Evolutionary conservation across 75 land plant species (phyloP).

Genomic region (Sequoia sempervirens): DNA sequence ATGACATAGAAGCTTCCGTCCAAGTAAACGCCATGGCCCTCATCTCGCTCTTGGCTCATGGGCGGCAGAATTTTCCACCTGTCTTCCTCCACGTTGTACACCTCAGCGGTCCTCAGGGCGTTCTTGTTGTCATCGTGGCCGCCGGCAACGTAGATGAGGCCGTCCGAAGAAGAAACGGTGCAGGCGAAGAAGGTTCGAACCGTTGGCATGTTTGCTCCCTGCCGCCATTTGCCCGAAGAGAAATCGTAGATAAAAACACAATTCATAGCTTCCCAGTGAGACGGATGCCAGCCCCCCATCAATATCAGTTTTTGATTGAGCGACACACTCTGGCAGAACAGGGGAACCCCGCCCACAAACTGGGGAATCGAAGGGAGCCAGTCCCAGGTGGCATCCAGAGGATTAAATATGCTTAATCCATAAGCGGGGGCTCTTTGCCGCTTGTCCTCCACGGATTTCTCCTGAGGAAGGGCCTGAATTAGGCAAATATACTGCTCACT

Average conservation of each 20-base stretch:
- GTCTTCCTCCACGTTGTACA: slow-evolving; percentile 34
- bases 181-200: slow-evolving; percentile 59
- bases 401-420: slow-evolving; percentile 30
- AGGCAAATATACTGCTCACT: slow-evolving; percentile 30
- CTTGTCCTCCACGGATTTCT: not conserved
- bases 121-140: slow-evolving; percentile 73
- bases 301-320: slow-evolving; percentile 38
- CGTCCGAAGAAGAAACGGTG: slow-evolving; percentile 11
- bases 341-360: slow-evolving; percentile 36
- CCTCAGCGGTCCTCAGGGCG: slow-evolving; percentile 57
- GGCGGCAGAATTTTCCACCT: slow-evolving; percentile 45
- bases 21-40: slow-evolving; percentile 42
- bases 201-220: slow-evolving; percentile 38
- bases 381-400: slow-evolving; percentile 24
- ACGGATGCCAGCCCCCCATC: slow-evolving; percentile 66
- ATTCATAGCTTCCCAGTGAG: slow-evolving; percentile 18
- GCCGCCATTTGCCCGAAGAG: slow-evolving; percentile 28
- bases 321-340: slow-evolving; percentile 40
- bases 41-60: slow-evolving; percentile 69
- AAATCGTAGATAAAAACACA: slow-evolving; percentile 42
- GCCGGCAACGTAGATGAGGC: slow-evolving; percentile 52
- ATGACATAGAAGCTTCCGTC: slow-evolving; percentile 45
- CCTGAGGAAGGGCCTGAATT: slow-evolving; percentile 17
- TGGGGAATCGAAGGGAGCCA: slow-evolving; percentile 16
- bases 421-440: slow-evolving; percentile 24